These are phyloP conservation scores for Allium cepa DNA, from an alignment of 106 monocot genomes.

Conservation along the genomic window DNA sequence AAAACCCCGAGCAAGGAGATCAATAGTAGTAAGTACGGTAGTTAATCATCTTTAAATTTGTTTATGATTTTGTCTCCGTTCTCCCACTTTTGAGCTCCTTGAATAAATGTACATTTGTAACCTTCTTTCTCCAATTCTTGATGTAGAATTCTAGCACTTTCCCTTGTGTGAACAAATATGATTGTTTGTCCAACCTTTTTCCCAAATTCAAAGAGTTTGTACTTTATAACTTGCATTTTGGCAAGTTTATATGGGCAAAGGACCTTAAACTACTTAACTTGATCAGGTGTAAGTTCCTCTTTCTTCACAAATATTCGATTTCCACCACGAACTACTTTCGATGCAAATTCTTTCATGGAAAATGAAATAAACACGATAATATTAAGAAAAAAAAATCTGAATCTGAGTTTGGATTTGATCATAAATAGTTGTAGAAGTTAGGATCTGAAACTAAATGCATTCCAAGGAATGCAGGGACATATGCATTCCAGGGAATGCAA, in stretches of 20 bases:
- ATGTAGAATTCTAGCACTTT: conserved; percentile 72
- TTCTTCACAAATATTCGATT: conserved; percentile 89
- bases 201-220: conserved; percentile 86
- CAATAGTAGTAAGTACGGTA: conserved; percentile 86
- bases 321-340: conserved; percentile 56
- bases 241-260: conserved; percentile 70
- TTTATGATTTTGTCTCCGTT: conserved; percentile 77
- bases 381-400: no score
- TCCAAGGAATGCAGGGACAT: no score
- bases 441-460: no score
- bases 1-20: conserved; percentile 90
- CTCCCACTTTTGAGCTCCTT: conserved; percentile 69
- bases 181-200: conserved; percentile 89
- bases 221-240: conserved; percentile 76
- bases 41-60: conserved; percentile 82
- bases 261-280: conserved; percentile 90
- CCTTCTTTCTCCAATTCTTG: conserved; percentile 52
- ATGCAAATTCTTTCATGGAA: conserved; percentile 68
- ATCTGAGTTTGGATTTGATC: no score
- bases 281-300: conserved; percentile 73
- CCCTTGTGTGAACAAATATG: conserved; percentile 84
- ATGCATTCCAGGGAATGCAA: no score
- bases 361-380: no score
- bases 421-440: no score
- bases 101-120: conserved; percentile 82